Conservation (phyloP, 257 asterid species). For the Datura wrightii region DNA sequence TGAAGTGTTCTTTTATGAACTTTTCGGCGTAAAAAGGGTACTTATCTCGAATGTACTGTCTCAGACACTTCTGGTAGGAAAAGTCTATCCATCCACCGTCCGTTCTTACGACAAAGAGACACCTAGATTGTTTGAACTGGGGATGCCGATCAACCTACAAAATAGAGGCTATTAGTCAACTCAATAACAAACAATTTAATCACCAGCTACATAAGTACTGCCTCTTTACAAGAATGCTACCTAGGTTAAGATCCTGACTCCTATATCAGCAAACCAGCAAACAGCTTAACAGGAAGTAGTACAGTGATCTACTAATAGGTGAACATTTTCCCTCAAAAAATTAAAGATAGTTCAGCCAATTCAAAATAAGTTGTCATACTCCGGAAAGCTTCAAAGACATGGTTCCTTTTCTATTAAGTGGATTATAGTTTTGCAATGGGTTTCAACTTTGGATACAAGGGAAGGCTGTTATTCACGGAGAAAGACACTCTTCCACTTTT, state of each 20-base stretch:
- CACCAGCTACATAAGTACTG: not conserved
- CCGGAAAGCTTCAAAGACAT: not conserved
- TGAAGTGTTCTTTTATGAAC: conserved; percentile 73
- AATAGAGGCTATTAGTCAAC: conserved; percentile 29
- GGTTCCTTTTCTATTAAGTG: not conserved
- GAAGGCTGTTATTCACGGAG: not conserved
- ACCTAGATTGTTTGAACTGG: conserved; percentile 76
- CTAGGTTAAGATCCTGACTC: not conserved
- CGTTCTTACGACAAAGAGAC: conserved; percentile 86
- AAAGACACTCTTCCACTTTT: not conserved
- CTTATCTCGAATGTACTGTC: conserved; percentile 72
- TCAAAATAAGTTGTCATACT: not conserved
- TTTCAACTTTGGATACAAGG: not conserved
- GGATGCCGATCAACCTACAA: conserved; percentile 94
- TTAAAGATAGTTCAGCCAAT: not conserved
- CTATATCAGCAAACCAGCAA: conserved; percentile 6
- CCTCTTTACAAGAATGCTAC: conserved; percentile 4
- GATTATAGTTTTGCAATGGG: not conserved
- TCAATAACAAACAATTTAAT: not conserved
- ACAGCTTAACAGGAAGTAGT: not conserved
- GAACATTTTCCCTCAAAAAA: not conserved
- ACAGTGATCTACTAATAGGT: not conserved
- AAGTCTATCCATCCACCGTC: conserved; percentile 99
- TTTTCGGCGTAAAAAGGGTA: conserved; percentile 79
- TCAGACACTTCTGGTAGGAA: conserved; percentile 93